Evolutionary conservation across 495 filamentous ascomycete genomes (phyloP), one percentile per base, ranked within the genome.

Genomic region (Penicillium lagena): DNA sequence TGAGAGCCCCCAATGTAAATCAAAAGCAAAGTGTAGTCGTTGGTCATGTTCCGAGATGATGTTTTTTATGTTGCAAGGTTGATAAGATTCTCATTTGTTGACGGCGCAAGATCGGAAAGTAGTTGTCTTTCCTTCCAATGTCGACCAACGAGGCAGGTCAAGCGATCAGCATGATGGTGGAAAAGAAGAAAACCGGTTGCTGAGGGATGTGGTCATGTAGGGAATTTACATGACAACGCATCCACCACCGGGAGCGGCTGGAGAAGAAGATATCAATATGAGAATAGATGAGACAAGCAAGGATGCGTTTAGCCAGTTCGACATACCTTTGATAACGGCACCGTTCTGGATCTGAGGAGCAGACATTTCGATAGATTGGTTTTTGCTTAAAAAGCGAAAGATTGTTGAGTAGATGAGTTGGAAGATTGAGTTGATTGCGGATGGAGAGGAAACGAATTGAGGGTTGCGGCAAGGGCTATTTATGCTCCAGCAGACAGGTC

Each of bases 151-250:
- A 40, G 38, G 14, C 15, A 39, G 22, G 37, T 15, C 37, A 39
- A 15, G 22, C 9, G 9, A 39, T 28, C 14, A 10, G 4, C 13
- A 5, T 11, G 13, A 12, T 11, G 37, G 13, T 28, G 13, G 13
- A 28, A 12, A 11, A 11, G 37, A 12, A 10, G 37, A 3, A 3
- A 11, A 5, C 9, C 8, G 14, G 10, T 28, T 15, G 22, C 8
- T 13, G 37, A 2, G 13, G 13, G 9, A 4, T 39, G 37, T 9
- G 28, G 45, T 44, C 35, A 31, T 44, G 30, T 34, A 17, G 29
- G 37, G 43, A 39, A 38, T 56, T 58, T 62, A 62, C 66, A 68
- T 68, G 48, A 70, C 51, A 43, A 65, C 54, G 56, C 67, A 70
- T 49, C 67, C 64, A 54, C 56, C 61, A 40, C 61, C 59, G 46